Evolutionary conservation across 2,329 filamentous ascomycete genomes (phyloP).

Genomic region (Atkinsonella texensis): DNA sequence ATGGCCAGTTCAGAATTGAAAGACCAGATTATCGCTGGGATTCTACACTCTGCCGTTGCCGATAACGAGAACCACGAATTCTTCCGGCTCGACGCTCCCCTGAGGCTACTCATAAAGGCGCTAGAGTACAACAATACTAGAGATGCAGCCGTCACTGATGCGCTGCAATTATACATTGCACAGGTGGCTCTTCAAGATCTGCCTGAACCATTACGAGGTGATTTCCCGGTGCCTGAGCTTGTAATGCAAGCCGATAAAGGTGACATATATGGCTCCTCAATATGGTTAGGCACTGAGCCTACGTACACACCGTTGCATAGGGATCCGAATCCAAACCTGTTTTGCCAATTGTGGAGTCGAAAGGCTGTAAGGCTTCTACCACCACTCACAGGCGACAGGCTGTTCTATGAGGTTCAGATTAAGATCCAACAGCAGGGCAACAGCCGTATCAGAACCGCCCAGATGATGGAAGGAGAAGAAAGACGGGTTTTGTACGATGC

Average conservation of each 20-base stretch:
- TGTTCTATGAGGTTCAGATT: constrained; percentile 47
- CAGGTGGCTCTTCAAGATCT: constrained; percentile 64
- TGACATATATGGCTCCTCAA: constrained; percentile 74
- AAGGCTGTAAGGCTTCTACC: constrained; percentile 65
- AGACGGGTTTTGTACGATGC: constrained; percentile 51
- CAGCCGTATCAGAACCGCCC: constrained; percentile 54
- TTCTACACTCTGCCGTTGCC: constrained; percentile 17
- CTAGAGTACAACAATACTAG: constrained; percentile 32
- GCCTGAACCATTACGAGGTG: constrained; percentile 46
- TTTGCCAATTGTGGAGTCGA: constrained; percentile 64
- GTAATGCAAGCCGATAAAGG: constrained; percentile 55
- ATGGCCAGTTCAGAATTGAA: constrained; percentile 13
- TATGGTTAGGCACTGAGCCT: constrained; percentile 80
- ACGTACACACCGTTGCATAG: constrained; percentile 85
- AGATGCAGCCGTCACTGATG: constrained; percentile 11
- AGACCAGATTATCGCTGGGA: constrained; percentile 20
- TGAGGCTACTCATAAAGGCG: constrained; percentile 52
- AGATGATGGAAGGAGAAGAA: constrained; percentile 85
- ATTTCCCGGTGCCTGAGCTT: constrained; percentile 56
- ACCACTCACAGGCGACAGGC: constrained; percentile 46
- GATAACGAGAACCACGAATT: constrained; percentile 26
- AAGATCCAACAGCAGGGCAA: constrained; percentile 26
- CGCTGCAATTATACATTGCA: constrained; percentile 63
- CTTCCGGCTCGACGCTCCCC: constrained; percentile 44
- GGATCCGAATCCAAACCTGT: constrained; percentile 90